Conservation (phyloP, 495 filamentous ascomycete genomes). For the Platismatia glauca region DNA sequence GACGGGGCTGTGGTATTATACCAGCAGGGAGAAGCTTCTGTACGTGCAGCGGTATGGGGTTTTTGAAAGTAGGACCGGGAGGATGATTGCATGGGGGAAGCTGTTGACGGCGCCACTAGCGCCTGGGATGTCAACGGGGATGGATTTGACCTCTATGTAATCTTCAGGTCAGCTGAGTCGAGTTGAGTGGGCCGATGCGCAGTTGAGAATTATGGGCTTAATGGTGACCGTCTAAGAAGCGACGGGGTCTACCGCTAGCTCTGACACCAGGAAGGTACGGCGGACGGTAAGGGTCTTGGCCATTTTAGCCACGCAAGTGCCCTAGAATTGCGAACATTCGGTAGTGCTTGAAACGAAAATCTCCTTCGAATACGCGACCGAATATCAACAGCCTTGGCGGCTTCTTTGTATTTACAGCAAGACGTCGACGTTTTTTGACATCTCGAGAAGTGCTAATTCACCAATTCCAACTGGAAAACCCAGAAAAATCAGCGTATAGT, state of each 20-base stretch:
- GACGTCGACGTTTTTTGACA: not conserved
- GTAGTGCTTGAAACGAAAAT: not conserved
- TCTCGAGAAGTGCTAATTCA: not conserved
- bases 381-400: not conserved
- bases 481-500: too few relatives aligned
- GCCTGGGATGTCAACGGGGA: not conserved
- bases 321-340: too few relatives aligned
- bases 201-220: not conserved
- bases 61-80: not conserved
- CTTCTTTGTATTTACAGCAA: not conserved
- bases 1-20: not conserved
- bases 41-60: not conserved
- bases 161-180: not conserved
- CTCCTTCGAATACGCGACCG: not conserved
- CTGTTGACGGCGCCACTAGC: not conserved
- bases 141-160: not conserved
- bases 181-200: not conserved
- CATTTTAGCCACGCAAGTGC: not conserved
- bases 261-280: not conserved
- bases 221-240: not conserved
- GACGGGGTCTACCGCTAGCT: not conserved
- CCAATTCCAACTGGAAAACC: too few relatives aligned
- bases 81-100: not conserved
- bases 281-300: not conserved
- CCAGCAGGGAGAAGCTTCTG: not conserved